Base-by-base conservation (phyloP, 768 basidiomycete genomes). In the Scleroderma bovista region DNA sequence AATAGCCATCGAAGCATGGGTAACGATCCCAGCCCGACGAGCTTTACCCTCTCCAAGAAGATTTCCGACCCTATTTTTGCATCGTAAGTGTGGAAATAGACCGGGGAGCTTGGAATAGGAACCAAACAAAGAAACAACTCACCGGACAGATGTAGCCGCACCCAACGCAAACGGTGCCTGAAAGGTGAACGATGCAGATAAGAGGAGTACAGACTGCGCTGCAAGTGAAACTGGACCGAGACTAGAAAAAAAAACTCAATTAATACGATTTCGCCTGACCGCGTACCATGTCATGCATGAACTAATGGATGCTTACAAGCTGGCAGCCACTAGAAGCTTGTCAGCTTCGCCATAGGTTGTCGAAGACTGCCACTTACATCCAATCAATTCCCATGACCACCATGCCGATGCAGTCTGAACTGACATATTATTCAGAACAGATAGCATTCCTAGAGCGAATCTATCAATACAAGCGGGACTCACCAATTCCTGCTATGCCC, bases 301-400 rank as follows among this genome's bases (percentile, higher is more conserved):
- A 9, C 4, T 9, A 29, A 29, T 9, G 26, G 9, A 29, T 29
- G 26, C 26, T 5, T 29, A 29, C 26, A 29, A 29, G 9, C 26
- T 29, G 26, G 26, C 26, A 9, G 26, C 26, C 26, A 29, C 26
- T 29, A 29, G 4, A 29, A 29, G 9, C 26, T 29, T 29, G 9
- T 29, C 9, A 29, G 26, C 26, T 29, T 29, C 26, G 26, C 26
- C 26, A 29, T 29, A 29, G 5, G 9, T 5, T 5, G 26, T 29
- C 26, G 26, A 29, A 4, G 26, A 29, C n/a, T 29, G 9, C 26
- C 26, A 57, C 65, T 57, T 47, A 66, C 65, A 70, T 20, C 83
- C 84, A 32, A 88, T 68, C 6, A 92, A 76, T 67, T 96, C 93
- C 95, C 95, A 95, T 33, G 87, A 84, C 93, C 94, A 97, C 95